These are phyloP conservation scores for Anaeromyces robustus DNA, from an alignment of 192 early-diverging fungal genomes.

Conservation along the genomic window DNA sequence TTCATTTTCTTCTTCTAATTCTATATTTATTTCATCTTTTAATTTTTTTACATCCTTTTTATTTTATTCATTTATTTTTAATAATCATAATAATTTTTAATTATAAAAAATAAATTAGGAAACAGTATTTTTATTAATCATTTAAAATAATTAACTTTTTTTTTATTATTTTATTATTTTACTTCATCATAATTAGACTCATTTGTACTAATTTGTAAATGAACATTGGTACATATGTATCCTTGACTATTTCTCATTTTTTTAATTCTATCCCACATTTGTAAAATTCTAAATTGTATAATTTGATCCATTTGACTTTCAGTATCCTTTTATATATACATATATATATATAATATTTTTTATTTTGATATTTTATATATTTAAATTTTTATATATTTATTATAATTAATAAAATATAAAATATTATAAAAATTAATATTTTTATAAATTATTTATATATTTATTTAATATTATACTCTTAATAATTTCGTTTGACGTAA, in stretches of 20 bases:
- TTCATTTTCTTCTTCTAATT: not conserved
- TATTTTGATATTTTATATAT: too few species aligned
- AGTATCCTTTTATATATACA: conserved; percentile 8
- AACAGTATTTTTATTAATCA: too few species aligned
- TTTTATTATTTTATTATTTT: not conserved
- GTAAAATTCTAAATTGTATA: conserved; percentile 24
- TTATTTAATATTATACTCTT: conserved; percentile 5
- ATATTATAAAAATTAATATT: conserved; percentile 1
- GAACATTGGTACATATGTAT: conserved; percentile 6
- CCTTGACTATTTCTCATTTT: conserved; percentile 9
- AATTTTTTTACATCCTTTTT: not conserved
- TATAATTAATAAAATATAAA: not conserved
- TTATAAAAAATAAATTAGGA: conserved; percentile 2
- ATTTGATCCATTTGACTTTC: conserved; percentile 24
- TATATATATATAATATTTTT: not conserved
- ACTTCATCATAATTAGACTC: not conserved
- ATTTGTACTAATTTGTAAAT: conserved; percentile 7
- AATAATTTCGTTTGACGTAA: conserved; percentile 16
- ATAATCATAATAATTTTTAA: not conserved
- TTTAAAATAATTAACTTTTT: too few species aligned
- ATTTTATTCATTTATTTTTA: too few species aligned
- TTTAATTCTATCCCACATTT: conserved; percentile 26
- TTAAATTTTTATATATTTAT: too few species aligned
- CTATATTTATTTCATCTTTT: not conserved
- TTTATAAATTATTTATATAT: too few species aligned